phyloP scores from a whole-genome alignment of 2,329 filamentous ascomycete genomes.

The Fusarium tuaranense region DNA sequence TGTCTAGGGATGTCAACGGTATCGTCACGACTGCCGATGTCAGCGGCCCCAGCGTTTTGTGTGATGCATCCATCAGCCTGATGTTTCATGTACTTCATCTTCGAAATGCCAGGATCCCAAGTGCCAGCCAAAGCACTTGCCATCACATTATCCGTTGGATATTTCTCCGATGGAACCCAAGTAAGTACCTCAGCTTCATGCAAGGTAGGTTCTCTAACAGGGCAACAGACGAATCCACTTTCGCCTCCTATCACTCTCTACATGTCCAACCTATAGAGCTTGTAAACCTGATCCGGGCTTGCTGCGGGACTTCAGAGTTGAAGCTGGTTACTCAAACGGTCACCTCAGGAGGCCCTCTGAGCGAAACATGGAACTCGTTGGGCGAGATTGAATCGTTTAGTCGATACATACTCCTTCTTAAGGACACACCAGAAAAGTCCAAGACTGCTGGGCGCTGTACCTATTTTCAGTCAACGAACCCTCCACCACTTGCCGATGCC shows the following conservation, averaged over 20 bases:
- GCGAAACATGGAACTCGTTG: slow-evolving; percentile 61
- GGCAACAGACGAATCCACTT: slow-evolving; percentile 72
- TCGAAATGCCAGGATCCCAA: slow-evolving; percentile 75
- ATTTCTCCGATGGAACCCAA: slow-evolving; percentile 83
- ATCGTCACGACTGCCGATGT: slow-evolving; percentile 83
- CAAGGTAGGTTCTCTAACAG: slow-evolving; percentile 1
- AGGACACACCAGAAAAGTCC: slow-evolving; percentile 36
- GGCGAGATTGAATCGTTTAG: slow-evolving; percentile 58
- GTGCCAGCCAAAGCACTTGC: slow-evolving; percentile 73
- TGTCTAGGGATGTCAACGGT: slow-evolving; percentile 77
- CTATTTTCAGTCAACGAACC: slow-evolving; percentile 9
- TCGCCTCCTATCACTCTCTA: slow-evolving; percentile 72
- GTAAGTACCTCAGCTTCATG: slow-evolving; percentile 59
- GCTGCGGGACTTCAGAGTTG: slow-evolving; percentile 66
- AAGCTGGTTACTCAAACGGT: slow-evolving; percentile 46
- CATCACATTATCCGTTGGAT: slow-evolving; percentile 85
- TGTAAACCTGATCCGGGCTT: slow-evolving; percentile 75
- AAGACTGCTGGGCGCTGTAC: slow-evolving; percentile 3
- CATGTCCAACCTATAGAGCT: slow-evolving; percentile 76
- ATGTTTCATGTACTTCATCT: slow-evolving; percentile 77
- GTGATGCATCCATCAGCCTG: slow-evolving; percentile 82
- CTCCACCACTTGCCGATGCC: slow-evolving; percentile 45
- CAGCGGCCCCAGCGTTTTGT: slow-evolving; percentile 81
- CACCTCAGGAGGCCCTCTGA: slow-evolving; percentile 60
- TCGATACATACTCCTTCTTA: slow-evolving; percentile 67